Evolutionary conservation across 345 rosid genomes (phyloP).

Genomic region (Dovyalis caffra): DNA sequence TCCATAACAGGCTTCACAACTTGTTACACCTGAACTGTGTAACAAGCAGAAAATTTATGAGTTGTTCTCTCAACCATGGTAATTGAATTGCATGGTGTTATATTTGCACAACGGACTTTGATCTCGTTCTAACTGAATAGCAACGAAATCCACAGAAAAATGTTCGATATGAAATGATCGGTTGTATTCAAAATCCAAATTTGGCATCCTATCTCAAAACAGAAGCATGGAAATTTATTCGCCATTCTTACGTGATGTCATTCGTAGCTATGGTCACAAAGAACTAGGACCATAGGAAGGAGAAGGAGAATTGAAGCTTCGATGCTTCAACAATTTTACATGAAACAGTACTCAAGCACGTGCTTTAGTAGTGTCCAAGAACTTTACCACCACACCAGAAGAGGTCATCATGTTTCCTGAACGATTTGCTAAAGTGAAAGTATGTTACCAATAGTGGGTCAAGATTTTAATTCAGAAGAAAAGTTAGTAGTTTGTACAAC

Average conservation of each 20-base stretch:
- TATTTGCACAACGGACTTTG: too few relatives aligned
- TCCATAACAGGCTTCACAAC: not conserved
- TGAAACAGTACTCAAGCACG: too few relatives aligned
- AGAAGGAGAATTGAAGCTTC: too few relatives aligned
- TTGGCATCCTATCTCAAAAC: too few relatives aligned
- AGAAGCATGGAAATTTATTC: not conserved
- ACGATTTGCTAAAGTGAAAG: not conserved
- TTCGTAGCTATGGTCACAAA: not conserved
- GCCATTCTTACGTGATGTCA: too few relatives aligned
- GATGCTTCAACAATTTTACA: too few relatives aligned
- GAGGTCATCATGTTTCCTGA: not conserved
- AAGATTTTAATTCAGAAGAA: not conserved
- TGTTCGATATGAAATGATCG: too few relatives aligned
- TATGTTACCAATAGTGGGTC: not conserved
- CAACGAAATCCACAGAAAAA: too few relatives aligned
- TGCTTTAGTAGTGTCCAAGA: not conserved
- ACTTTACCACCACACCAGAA: not conserved
- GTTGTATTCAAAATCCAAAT: too few relatives aligned
- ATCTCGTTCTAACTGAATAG: too few relatives aligned
- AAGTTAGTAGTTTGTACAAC: not conserved
- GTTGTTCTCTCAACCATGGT: not conserved
- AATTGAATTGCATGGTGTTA: too few relatives aligned
- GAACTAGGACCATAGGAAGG: not conserved
- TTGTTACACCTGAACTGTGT: not conserved
- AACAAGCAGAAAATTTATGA: not conserved